Percentiles rank a stretch among this genome's conserved stretches.
Conservation (phyloP, 805 yeast genomes). For the Diddensiella transvaalensis region DNA sequence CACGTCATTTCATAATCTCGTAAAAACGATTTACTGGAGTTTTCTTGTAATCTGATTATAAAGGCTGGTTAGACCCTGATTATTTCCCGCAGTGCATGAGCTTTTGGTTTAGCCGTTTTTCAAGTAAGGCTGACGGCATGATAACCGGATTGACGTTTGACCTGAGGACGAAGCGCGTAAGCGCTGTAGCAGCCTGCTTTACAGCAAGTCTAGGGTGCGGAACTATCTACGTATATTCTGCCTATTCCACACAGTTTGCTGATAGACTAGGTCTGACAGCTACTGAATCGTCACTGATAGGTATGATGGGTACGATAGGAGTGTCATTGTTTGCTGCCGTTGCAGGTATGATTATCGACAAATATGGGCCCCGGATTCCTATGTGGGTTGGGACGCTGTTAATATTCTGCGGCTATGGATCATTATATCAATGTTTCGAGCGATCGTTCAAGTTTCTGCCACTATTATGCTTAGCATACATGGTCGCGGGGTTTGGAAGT, state of each 20-base stretch:
- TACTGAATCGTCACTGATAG: slow-evolving; percentile 57
- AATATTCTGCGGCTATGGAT: slow-evolving; percentile 53
- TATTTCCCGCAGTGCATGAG: no score
- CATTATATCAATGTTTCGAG: slow-evolving; percentile 47
- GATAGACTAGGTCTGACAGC: slow-evolving; percentile 52
- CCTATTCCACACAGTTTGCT: slow-evolving; percentile 71
- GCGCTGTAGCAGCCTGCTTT: slow-evolving; percentile 16
- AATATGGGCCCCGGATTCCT: slow-evolving; percentile 33
- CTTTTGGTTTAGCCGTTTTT: no score
- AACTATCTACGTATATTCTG: slow-evolving; percentile 64
- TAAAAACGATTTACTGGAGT: no score
- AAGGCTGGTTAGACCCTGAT: no score
- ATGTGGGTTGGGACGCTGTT: slow-evolving; percentile 48
- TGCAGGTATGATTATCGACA: slow-evolving; percentile 27
- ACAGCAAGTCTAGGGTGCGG: slow-evolving; percentile 41
- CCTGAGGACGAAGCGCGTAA: neutral
- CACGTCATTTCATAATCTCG: no score
- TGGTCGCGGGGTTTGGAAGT: slow-evolving; percentile 60
- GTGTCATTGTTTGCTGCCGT: slow-evolving; percentile 40
- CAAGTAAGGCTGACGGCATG: no score
- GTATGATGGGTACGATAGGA: slow-evolving; percentile 61
- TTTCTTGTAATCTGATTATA: no score
- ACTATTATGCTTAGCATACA: slow-evolving; percentile 40
- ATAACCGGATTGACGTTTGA: no score
- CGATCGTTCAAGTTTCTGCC: slow-evolving; percentile 32